These are phyloP conservation scores for Lentinula detonsa DNA, from an alignment of 768 basidiomycete genomes.

Conservation along the genomic window DNA sequence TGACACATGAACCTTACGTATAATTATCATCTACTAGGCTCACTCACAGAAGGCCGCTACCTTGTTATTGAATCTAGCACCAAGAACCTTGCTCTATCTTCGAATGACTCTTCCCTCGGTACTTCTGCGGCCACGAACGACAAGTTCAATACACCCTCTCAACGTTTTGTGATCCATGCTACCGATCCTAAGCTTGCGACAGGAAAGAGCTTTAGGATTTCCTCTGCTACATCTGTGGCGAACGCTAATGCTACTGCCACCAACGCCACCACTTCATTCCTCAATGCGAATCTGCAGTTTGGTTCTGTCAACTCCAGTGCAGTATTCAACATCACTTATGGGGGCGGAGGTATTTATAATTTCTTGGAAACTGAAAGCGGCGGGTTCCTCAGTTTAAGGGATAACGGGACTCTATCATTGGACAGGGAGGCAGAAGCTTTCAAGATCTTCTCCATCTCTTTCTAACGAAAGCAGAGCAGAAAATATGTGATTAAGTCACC, in stretches of 20 bases:
- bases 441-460: constrained; percentile 2
- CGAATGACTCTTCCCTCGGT: not conserved
- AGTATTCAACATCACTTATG: constrained; percentile 2
- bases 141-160: not conserved
- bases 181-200: not conserved
- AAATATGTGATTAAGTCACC: not conserved
- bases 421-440: not conserved
- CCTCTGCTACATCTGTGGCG: not conserved
- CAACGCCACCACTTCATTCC: not conserved
- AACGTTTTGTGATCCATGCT: constrained; percentile 5
- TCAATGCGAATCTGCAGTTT: not conserved
- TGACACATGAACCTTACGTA: not conserved
- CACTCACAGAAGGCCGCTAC: constrained; percentile 6
- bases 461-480: not conserved
- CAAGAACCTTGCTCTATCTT: not conserved
- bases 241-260: not conserved
- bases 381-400: not conserved
- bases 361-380: not conserved
- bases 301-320: constrained; percentile 2
- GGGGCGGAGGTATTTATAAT: not conserved
- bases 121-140: not conserved
- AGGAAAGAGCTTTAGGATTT: constrained; percentile 3
- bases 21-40: not conserved
- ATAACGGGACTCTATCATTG: not conserved
- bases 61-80: constrained; percentile 4